phyloP scores from a whole-genome alignment of 225 moss, liverwort and hornwort species.

The Straminergon stramineum region DNA sequence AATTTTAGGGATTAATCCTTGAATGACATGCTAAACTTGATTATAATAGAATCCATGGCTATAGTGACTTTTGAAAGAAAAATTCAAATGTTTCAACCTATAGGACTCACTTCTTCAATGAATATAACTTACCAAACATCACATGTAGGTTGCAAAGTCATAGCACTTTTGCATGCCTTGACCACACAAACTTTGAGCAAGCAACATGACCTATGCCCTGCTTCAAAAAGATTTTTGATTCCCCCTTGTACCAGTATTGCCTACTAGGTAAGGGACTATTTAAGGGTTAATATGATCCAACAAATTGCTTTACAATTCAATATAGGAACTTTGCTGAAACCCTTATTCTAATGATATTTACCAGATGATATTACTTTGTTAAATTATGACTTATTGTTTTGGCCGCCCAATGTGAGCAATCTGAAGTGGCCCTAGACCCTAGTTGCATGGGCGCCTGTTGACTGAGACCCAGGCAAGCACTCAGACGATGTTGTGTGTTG shows the following conservation, averaged over 20 bases:
- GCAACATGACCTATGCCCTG: background rate
- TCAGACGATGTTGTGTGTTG: background rate
- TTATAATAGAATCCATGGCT: background rate
- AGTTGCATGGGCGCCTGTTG: background rate
- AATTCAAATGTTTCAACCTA: background rate
- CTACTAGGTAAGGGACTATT: accelerated
- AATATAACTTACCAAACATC: no score
- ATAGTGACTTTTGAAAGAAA: accelerated
- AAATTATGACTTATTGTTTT: background rate
- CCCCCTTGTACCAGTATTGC: accelerated
- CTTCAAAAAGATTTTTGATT: background rate
- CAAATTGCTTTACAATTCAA: background rate
- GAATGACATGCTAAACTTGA: background rate
- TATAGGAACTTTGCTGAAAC: background rate
- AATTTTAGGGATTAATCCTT: background rate
- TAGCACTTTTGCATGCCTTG: background rate
- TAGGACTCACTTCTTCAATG: accelerated
- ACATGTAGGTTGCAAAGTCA: accelerated
- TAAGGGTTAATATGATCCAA: background rate
- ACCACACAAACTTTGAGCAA: background rate
- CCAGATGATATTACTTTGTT: no score
- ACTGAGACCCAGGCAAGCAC: background rate
- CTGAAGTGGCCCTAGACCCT: no score
- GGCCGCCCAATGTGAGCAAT: background rate
- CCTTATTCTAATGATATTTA: background rate